Base-by-base conservation (phyloP, 2,329 filamentous ascomycete genomes). In the Fusarium brachygibbosum region DNA sequence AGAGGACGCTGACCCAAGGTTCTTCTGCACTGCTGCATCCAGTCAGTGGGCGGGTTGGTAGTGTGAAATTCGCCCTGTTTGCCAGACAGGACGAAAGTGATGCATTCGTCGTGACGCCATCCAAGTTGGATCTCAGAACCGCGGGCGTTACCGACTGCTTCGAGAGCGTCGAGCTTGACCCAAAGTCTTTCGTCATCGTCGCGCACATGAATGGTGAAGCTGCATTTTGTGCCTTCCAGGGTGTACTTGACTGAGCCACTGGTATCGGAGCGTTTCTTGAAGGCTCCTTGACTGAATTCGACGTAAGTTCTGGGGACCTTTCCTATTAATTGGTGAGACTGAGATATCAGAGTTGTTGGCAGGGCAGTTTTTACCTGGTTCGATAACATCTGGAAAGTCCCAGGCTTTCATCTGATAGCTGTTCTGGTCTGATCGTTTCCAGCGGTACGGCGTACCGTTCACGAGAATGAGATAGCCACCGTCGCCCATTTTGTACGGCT, bases 401-500 rank as follows among this genome's bases (percentile, higher is more conserved):
- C 58, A 63, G 0, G 19, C 17, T 10, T 63, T 45, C 60, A 63
- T 63, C 21, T 63, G 60, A 21, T 63, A 63, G 35, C 57, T 63
- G 2, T 34, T 46, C 25, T 63, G 58, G 10, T 37, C 49, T 0
- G 25, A 57, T 7, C 60, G 42, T 28, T 54, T 63, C 60, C 60
- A 63, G 8, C 60, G 51, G 25, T 63, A 63, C 50, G 60, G 58
- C 14, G 60, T 63, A 21, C 60, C 60, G 23, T 63, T 63, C 11
- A 48, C 28, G 2, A 63, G 42, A 10, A 48, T 49, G 16, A 63
- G 3, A 4, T 49, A 38, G 3, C 60, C 60, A 1, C 60, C 60
- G 19, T 63, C 58, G 0, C 60, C 60, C 60, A 63, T 63, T 16
- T 28, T 38, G 23, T n/a, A 25, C 11, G 9, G 9, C 13, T n/a